phyloP scores from a whole-genome alignment of 495 filamentous ascomycete genomes.

The Penicillium ochrochloron region DNA sequence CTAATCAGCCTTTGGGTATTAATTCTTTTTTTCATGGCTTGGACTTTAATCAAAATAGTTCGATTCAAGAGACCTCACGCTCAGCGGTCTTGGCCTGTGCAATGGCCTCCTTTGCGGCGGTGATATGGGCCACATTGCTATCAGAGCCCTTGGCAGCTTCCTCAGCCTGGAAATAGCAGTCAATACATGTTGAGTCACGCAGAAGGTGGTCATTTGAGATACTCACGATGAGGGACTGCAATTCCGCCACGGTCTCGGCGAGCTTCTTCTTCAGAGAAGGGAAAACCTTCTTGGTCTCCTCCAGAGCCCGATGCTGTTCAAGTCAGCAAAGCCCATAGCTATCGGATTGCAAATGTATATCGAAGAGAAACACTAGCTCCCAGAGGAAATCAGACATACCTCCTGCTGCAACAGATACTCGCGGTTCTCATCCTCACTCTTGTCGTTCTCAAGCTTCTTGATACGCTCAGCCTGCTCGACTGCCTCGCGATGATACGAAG shows the following conservation, averaged over 20 bases:
- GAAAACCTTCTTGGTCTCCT: slow-evolving; percentile 84
- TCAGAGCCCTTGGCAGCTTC: slow-evolving; percentile 50
- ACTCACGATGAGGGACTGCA: slow-evolving; percentile 69
- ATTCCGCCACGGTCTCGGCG: slow-evolving; percentile 63
- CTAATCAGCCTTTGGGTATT: slow-evolving; percentile 22
- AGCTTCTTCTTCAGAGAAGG: slow-evolving; percentile 69
- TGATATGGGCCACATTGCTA: slow-evolving; percentile 61
- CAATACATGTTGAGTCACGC: neutral
- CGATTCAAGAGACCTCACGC: slow-evolving; percentile 44
- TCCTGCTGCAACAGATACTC: slow-evolving; percentile 80
- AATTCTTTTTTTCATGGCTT: slow-evolving; percentile 12
- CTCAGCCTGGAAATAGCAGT: slow-evolving; percentile 37
- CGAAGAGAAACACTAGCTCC: neutral
- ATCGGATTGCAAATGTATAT: neutral
- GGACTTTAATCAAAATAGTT: slow-evolving; percentile 7
- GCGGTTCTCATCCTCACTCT: slow-evolving; percentile 67
- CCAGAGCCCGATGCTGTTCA: slow-evolving; percentile 68
- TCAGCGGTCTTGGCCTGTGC: slow-evolving; percentile 58
- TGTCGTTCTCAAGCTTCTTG: slow-evolving; percentile 58
- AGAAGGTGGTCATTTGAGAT: neutral
- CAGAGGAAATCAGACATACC: slow-evolving; percentile 50
- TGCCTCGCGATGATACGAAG: slow-evolving; percentile 84
- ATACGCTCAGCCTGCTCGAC: slow-evolving; percentile 72
- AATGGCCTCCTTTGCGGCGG: slow-evolving; percentile 62
- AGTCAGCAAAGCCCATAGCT: slow-evolving; percentile 16